phyloP scores from a whole-genome alignment of 768 basidiomycete genomes.

The Symmetrospora coprosmae region DNA sequence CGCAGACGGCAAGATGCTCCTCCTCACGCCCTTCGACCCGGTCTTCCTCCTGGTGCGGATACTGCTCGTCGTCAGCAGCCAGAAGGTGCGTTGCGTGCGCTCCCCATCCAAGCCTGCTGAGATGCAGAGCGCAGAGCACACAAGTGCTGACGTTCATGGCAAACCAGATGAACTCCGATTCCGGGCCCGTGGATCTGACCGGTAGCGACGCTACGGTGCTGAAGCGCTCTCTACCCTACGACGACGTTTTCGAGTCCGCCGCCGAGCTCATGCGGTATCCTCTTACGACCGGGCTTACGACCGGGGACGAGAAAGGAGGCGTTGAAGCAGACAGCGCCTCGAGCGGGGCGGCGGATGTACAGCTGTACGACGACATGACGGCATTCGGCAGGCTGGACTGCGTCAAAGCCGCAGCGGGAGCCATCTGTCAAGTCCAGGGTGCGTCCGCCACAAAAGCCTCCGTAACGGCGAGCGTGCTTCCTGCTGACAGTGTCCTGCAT shows the following conservation, averaged over 20 bases:
- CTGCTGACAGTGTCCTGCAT: background rate
- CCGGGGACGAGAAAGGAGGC: too few species aligned
- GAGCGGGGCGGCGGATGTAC: background rate
- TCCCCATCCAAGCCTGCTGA: background rate
- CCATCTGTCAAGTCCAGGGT: conserved; percentile 14
- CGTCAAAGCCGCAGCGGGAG: background rate
- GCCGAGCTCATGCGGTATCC: background rate
- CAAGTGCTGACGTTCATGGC: too few species aligned
- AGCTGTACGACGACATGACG: conserved; percentile 3
- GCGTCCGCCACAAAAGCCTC: background rate
- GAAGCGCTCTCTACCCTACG: conserved; percentile 17
- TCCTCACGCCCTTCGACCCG: conserved; percentile 25
- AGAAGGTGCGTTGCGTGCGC: background rate
- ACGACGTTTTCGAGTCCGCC: conserved; percentile 23
- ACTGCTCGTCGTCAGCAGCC: conserved; percentile 9
- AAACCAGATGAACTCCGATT: too few species aligned
- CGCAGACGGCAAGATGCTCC: conserved; percentile 20
- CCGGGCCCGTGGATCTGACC: too few species aligned
- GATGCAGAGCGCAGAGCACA: background rate
- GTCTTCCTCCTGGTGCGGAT: conserved; percentile 17
- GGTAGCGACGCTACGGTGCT: too few species aligned
- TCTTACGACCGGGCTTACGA: background rate
- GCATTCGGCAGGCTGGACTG: conserved; percentile 1
- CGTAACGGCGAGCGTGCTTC: background rate
- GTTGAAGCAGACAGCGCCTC: too few species aligned